Evolutionary conservation across 2,329 filamentous ascomycete genomes (phyloP), one percentile per base, ranked within the genome.

Genomic region (Alternaria incomplexa): DNA sequence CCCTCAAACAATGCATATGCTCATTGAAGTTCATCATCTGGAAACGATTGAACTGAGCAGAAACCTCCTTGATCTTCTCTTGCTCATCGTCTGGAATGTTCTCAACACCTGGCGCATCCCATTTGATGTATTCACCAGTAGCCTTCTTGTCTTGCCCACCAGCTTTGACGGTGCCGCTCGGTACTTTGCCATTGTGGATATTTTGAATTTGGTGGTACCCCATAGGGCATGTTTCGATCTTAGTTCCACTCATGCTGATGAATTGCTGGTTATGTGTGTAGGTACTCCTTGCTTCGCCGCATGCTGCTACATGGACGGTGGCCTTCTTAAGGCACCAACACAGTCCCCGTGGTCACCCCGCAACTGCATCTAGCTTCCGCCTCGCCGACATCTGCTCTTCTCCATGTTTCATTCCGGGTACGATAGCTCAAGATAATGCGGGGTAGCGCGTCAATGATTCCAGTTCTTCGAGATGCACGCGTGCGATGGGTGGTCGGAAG

Each of bases 21-120:
- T 79, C 76, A 56, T 84, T 83, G 63, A 78, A 84, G 58, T 82
- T 81, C 50, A 80, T 79, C 66, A 79, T 79, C 64, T 84, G 82
- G 25, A 83, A 83, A 6, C 74, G 71, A 63, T 83, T 84, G 73
- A 84, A 83, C 69, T 81, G 78, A 25, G 83, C 80, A 45, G 81
- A 82, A 13, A 83, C 81, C 3, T 80, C 81, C 65, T 83, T 69
- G 30, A 84, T 84, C 62, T 83, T 80, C 55, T 83, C 79, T 15
- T 77, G 71, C 65, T 85, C 82, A 40, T 77, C 76, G 1, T 73
- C 69, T 10, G 79, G 77, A 6, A 81, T 73, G 20, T 75, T 75
- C 60, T 84, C 81, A 6, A 84, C 81, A 7, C 80, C 79, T 20
- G 75, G 61, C 44, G 75, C 70, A 67, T 84, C 73, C 79, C 79